Base-by-base conservation (phyloP, 2,329 filamentous ascomycete genomes). In the Neocucurbitaria cava region DNA sequence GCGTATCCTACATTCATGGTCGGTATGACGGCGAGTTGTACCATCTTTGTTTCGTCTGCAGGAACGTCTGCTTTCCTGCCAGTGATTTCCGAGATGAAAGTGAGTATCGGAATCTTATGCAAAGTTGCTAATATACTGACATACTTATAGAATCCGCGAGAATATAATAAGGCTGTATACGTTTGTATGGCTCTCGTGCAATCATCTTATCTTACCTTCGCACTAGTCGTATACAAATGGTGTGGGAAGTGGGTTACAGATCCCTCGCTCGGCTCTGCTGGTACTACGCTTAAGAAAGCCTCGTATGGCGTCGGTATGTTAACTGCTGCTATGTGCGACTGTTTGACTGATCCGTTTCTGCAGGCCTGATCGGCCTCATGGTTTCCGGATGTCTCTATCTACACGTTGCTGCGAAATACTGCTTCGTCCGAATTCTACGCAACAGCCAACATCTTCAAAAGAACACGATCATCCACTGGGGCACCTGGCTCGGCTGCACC, bases 1-100 rank as follows among this genome's bases (percentile, higher is more conserved):
- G 83, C 80, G 10, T 73, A 82, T 59, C 83, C 85, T 0, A 79
- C 75, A 20, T 88, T 88, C 64, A 79, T 81, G 0, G 80, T 78
- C 0, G 85, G 83, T 15, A 86, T 87, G 62, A 81, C 81, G 0
- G 83, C 84, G 6, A 61, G 24, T 0, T 78, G 79, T 2, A 86
- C 83, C 5, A 86, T 88, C 58, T 85, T 87, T 69, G 81, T 84
- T 45, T 84, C 83, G 5, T 81, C 79, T 6, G 82, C 85, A 1
- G 84, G 82, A 21, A 87, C 85, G 1, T 82, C 80, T 0, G 83
- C 84, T 1, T 88, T 87, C 65, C 74, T 88, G 3, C 84, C 85
- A 3, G 83, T 89, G 46, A 88, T 88, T 26, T 84, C 83, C 0
- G 87, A 89, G 74, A 89, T 89, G 85, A 77, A 76, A 38, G 59